Base-by-base conservation (phyloP, 1,284 basidiomycete species). In the Cystobasidium pallidum region DNA sequence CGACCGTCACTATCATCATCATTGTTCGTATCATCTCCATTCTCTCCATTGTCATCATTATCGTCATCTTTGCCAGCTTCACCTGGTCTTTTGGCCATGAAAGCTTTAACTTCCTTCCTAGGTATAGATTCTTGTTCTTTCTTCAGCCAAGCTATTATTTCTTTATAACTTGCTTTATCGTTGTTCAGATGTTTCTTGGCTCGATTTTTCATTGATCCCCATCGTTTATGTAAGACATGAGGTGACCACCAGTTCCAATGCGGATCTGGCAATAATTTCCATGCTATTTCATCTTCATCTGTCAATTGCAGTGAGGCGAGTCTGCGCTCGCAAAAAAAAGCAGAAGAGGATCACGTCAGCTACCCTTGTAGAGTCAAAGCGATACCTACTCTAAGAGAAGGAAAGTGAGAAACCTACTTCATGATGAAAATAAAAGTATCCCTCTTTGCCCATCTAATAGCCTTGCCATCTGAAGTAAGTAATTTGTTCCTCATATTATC, bases 341-440 rank as follows among this genome's bases (percentile, higher is more conserved):
- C 30, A 15, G 26, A 15, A 45, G 4, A 6, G 8, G 15, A 45
- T 13, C 2, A 52, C 21, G 26, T 39, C n/a, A 7, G 51, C 3
- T 3, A 49, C 0, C 11, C 1, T 8, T 0, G n/a, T 24, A 36
- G 10, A 11, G 4, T n/a, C n/a, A n/a, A n/a, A n/a, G n/a, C n/a
- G n/a, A n/a, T n/a, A n/a, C n/a, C n/a, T n/a, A n/a, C n/a, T n/a
- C n/a, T n/a, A n/a, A n/a, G n/a, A n/a, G n/a, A n/a, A n/a, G n/a
- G 21, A 24, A 24, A 51, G 15, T 11, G 2, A 17, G 21, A 7
- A 26, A 36, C 87, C 59, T 74, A 91, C 90, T 90, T 91, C 75
- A 91, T 89, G 55, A 92, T 86, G 11, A 92, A 85, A 73, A 89
- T 89, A 73, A 86, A 89, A 1, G 87, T 87, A 79, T 92, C 89